These are phyloP conservation scores for Fusarium euwallaceae DNA, from an alignment of 2,329 filamentous ascomycete genomes.

Conservation along the genomic window DNA sequence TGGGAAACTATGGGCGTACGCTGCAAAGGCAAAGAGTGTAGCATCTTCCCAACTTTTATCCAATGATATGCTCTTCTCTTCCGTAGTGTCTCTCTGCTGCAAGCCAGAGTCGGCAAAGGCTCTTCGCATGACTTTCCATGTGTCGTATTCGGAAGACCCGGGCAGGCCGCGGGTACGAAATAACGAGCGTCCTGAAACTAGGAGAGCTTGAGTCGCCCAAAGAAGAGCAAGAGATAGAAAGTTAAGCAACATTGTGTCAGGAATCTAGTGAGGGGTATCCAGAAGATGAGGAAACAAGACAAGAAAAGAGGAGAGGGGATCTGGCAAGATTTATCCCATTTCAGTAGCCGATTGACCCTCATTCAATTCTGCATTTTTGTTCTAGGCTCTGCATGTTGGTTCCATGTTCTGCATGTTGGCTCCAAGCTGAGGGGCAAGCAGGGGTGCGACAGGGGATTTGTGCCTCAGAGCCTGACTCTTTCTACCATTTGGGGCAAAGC, in stretches of 20 bases:
- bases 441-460: not conserved
- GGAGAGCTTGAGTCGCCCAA: not conserved
- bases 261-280: not conserved
- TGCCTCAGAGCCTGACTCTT: not conserved
- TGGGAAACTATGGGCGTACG: not conserved
- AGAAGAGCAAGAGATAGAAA: not conserved
- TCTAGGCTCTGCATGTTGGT: not conserved
- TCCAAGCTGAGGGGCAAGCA: not conserved
- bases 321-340: not conserved
- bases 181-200: not conserved
- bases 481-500: not conserved
- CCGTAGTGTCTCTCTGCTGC: not conserved
- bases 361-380: not conserved
- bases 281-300: not conserved
- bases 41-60: constrained; percentile 5
- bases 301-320: not conserved
- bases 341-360: not conserved
- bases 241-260: not conserved
- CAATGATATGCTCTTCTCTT: not conserved
- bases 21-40: not conserved
- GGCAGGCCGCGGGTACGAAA: not conserved
- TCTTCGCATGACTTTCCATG: not conserved
- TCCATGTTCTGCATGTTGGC: not conserved
- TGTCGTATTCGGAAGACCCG: not conserved
- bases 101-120: not conserved